Base-by-base conservation (phyloP, 139 green algal genomes). In the Ettlia oleoabundans region DNA sequence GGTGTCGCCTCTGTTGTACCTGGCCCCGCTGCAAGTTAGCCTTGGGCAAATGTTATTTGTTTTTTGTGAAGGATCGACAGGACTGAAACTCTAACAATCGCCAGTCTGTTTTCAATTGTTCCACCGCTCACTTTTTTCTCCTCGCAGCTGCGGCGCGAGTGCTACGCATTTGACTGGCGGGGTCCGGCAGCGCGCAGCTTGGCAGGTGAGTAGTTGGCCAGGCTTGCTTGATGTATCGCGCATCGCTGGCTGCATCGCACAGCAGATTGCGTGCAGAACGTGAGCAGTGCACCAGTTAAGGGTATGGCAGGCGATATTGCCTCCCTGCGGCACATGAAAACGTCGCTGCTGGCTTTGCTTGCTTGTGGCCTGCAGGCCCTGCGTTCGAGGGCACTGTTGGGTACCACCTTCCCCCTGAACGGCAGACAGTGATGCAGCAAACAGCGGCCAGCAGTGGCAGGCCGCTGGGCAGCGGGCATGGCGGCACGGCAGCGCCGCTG, bases 351-450 rank as follows among this genome's bases (percentile, higher is more conserved):
- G n/a, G 22, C 5, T 21, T 1, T 33, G 35, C 10, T 10, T 15
- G 19, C 30, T 7, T 64, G 70, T 58, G 47, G 47, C 47, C 47
- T 65, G 55, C 72, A 69, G 65, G 74, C 37, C 72, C 58, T 1
- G 76, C 76, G 30, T 76, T 69, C 37, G 76, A 76, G 28, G 64
- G 52, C 35, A 55, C 3, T 15, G 8, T 86, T 43, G 15, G 58
- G 5, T 62, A 68, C 61, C 52, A 81, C 8, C 72, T 85, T 32
- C 76, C 55, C 22, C 68, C 76, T 47, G 80, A 78, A 30, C 61
- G 38, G 33, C n/a, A 66, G 41, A 82, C 68, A 9, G 82, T 76
- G 2, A 90, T 90, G 86, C 80, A 85, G 21, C 79, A 78, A 4
- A 90, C 86, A 13, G 70, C 80, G 19, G 69, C 35, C 1, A 52